Base-by-base conservation (phyloP, 2,329 filamentous ascomycete genomes). In the Trichoderma simmonsii region DNA sequence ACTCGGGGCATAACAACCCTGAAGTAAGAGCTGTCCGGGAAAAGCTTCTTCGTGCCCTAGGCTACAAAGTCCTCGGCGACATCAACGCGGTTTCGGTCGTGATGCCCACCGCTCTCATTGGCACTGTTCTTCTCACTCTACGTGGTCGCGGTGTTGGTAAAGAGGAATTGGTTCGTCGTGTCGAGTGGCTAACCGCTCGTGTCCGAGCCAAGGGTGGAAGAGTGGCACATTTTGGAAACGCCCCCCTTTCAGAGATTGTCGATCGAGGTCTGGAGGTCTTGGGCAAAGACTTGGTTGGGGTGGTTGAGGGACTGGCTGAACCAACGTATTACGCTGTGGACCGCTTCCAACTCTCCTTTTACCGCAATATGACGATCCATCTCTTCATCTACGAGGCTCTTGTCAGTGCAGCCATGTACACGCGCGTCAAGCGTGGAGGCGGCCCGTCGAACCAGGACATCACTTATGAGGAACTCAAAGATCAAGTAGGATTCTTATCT, bases 361-460 rank as follows among this genome's bases (percentile, higher is more conserved):
- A 99, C 83, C 91, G 96, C 67, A 99, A 99, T 82, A 98, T 98
- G 96, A 98, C 95, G 0, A 99, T 99, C 73, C 96, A 99, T 79
- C 88, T 99, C 6, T 99, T 99, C 81, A 96, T 99, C 71, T 92
- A 94, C 2, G 95, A 98, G 80, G 93, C 95, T 0, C 86, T 99
- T 5, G 93, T 98, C 26, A 96, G 93, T 73, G 93, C 91, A 5
- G 93, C 93, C 32, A 91, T 99, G 86, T 99, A 99, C 81, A 96
- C 91, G 0, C 89, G 90, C 59, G 92, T 98, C 70, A 99, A 99
- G 81, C 90, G 90, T 74, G 96, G 96, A 18, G 95, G 95, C n/a
- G 93, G 93, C 0, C 92, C 93, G 0, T 86, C 90, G 4, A 89
- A 92, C 75, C 94, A 98, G 79, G 89, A 92, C 61, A 95, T 97